phyloP scores from a whole-genome alignment of 495 filamentous ascomycete species.

The Aspergillus baeticus region DNA sequence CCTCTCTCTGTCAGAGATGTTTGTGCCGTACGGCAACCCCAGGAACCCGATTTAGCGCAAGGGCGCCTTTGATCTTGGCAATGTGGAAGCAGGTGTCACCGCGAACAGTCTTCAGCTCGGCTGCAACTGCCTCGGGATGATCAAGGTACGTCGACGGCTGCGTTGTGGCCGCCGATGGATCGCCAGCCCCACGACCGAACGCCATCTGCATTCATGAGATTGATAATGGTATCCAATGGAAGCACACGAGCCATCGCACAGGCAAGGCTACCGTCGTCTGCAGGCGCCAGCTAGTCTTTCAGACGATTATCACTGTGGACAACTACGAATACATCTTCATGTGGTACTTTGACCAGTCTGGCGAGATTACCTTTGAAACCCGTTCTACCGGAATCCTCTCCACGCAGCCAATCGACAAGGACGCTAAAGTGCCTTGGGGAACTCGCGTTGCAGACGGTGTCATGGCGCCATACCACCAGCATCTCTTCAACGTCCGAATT shows the following conservation, averaged over 20 bases:
- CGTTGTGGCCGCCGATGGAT: slow-evolving; percentile 47
- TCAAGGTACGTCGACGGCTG: slow-evolving; percentile 62
- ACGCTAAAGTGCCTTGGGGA: slow-evolving; percentile 61
- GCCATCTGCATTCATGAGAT: slow-evolving; percentile 67
- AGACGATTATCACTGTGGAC: slow-evolving; percentile 75
- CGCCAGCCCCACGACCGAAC: no score
- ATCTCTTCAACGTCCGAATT: slow-evolving; percentile 84
- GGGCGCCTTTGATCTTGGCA: slow-evolving; percentile 68
- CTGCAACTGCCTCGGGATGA: slow-evolving; percentile 65
- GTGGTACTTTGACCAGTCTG: slow-evolving; percentile 81
- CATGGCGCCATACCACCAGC: slow-evolving; percentile 77
- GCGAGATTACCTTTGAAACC: slow-evolving; percentile 74
- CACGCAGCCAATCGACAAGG: slow-evolving; percentile 67
- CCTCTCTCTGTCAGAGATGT: slow-evolving; percentile 73
- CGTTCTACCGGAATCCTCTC: slow-evolving; percentile 85
- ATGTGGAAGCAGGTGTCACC: slow-evolving; percentile 61
- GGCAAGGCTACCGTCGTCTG: slow-evolving; percentile 55
- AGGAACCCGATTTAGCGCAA: slow-evolving; percentile 65
- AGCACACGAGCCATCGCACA: slow-evolving; percentile 68
- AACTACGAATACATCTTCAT: slow-evolving; percentile 89
- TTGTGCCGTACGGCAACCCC: slow-evolving; percentile 64
- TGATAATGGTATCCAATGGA: slow-evolving; percentile 66
- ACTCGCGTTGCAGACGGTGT: slow-evolving; percentile 85
- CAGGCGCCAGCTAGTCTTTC: slow-evolving; percentile 58
- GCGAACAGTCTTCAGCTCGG: slow-evolving; percentile 61